These are phyloP conservation scores for Endoconidiophora polonica DNA, from an alignment of 2,329 filamentous ascomycete genomes.

Conservation along the genomic window DNA sequence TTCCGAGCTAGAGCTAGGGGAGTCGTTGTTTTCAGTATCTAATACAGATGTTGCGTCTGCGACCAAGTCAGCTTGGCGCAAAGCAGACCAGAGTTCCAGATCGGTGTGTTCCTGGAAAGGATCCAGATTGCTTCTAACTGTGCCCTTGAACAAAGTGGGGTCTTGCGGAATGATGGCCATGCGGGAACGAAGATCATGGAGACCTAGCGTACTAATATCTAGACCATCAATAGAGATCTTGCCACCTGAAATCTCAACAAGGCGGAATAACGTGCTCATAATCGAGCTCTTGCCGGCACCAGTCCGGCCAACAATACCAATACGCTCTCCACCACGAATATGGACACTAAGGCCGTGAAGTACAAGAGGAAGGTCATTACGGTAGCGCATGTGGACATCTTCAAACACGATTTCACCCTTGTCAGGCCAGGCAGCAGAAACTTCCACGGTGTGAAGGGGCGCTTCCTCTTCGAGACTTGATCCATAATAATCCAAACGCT, in stretches of 20 bases:
- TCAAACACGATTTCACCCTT: constrained; percentile 66
- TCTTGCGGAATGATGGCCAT: constrained; percentile 75
- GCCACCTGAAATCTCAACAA: constrained; percentile 48
- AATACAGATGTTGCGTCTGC: constrained; percentile 25
- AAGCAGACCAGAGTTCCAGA: constrained; percentile 58
- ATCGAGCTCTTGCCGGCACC: constrained; percentile 73
- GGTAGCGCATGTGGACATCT: constrained; percentile 65
- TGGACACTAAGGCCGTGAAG: constrained; percentile 56
- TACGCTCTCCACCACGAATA: constrained; percentile 57
- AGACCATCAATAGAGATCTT: constrained; percentile 49
- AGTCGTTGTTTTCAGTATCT: constrained; percentile 4
- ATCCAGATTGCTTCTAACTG: constrained; percentile 63
- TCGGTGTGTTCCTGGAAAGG: constrained; percentile 67
- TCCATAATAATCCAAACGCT: constrained; percentile 81
- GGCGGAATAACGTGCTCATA: constrained; percentile 66
- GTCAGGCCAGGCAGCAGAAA: constrained; percentile 67
- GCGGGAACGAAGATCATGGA: constrained; percentile 58
- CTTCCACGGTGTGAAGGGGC: constrained; percentile 57
- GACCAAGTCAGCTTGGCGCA: constrained; percentile 62
- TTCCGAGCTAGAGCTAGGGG: constrained; percentile 19
- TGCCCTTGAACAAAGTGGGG: constrained; percentile 67
- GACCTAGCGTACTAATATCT: constrained; percentile 55
- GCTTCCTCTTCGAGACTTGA: constrained; percentile 78
- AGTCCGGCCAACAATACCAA: constrained; percentile 67
- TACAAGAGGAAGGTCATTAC: constrained; percentile 53